Evolutionary conservation across 2,329 filamentous ascomycete species (phyloP).

Genomic region (Paraphoma sp.): DNA sequence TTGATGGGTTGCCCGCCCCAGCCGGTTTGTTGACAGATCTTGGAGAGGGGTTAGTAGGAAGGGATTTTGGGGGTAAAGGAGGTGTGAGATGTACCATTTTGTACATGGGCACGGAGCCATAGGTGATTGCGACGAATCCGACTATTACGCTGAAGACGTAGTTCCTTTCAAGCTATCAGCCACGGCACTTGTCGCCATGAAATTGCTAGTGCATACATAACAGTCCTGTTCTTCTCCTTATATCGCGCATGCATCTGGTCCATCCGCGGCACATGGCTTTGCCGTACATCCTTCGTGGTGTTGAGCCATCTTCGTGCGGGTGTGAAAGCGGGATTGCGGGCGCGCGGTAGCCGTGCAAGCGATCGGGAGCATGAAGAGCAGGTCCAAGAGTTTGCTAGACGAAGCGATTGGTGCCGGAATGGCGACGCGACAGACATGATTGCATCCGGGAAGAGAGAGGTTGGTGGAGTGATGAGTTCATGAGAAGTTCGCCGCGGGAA

Average conservation of each 20-base stretch:
- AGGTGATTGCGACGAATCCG: conserved; percentile 79
- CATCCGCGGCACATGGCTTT: conserved; percentile 62
- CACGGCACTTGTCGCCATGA: neutral
- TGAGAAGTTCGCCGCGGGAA: conserved; percentile 34
- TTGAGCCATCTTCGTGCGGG: conserved; percentile 40
- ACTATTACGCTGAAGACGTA: conserved; percentile 80
- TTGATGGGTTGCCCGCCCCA: conserved; percentile 94
- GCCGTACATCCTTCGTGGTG: conserved; percentile 34
- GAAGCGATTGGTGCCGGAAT: conserved; percentile 22
- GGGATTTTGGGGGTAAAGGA: conserved; percentile 6
- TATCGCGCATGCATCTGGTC: conserved; percentile 70
- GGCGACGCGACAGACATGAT: conserved; percentile 38
- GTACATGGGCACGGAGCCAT: conserved; percentile 85
- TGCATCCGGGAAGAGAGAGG: conserved; percentile 6
- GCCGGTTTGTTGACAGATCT: conserved; percentile 85
- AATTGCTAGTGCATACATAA: conserved; percentile 58
- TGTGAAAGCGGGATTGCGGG: conserved; percentile 23
- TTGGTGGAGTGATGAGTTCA: conserved; percentile 32
- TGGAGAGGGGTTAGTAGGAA: conserved; percentile 6
- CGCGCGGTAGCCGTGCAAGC: conserved; percentile 18
- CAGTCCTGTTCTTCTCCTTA: conserved; percentile 71
- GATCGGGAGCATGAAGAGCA: conserved; percentile 46
- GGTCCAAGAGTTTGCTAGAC: conserved; percentile 42
- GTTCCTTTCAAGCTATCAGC: conserved; percentile 57
- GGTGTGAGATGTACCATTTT: conserved; percentile 69